Evolutionary conservation across 2,329 filamentous ascomycete genomes (phyloP).

Genomic region (Aureobasidium uvarum): DNA sequence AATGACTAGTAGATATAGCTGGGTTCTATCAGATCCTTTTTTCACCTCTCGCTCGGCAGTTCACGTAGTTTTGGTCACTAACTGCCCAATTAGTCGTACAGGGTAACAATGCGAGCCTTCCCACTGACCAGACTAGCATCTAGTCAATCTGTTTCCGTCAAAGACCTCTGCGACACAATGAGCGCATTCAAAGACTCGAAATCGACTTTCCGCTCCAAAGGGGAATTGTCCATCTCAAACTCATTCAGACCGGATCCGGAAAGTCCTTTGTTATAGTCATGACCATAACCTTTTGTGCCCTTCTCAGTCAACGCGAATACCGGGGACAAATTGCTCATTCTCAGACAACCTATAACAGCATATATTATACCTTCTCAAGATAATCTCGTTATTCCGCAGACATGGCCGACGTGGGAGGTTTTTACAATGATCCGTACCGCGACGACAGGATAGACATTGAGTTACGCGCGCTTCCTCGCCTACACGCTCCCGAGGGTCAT

Average conservation of each 20-base stretch:
- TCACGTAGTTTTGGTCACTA: not conserved
- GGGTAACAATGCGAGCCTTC: not conserved
- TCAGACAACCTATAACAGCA: not conserved
- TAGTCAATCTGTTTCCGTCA: not conserved
- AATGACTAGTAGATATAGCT: not conserved
- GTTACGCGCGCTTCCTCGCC: not conserved
- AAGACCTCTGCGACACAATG: not conserved
- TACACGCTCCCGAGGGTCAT: not conserved
- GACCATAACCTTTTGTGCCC: not conserved
- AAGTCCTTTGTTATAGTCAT: constrained; percentile 1
- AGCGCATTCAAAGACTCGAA: not conserved
- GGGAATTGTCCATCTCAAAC: too few species aligned
- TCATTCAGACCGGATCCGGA: not conserved
- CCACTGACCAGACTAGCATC: not conserved
- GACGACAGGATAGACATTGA: not conserved
- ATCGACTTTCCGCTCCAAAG: not conserved
- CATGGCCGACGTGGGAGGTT: not conserved
- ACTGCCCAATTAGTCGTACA: not conserved
- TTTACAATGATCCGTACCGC: not conserved
- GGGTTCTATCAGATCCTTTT: not conserved
- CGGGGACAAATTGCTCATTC: too few species aligned
- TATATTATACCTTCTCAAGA: not conserved
- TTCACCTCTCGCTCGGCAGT: not conserved
- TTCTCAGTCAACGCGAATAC: too few species aligned
- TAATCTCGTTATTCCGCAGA: not conserved